phyloP scores from a whole-genome alignment of 371 early-diverging fungal genomes.

The Syncephalastrum contaminatum region DNA sequence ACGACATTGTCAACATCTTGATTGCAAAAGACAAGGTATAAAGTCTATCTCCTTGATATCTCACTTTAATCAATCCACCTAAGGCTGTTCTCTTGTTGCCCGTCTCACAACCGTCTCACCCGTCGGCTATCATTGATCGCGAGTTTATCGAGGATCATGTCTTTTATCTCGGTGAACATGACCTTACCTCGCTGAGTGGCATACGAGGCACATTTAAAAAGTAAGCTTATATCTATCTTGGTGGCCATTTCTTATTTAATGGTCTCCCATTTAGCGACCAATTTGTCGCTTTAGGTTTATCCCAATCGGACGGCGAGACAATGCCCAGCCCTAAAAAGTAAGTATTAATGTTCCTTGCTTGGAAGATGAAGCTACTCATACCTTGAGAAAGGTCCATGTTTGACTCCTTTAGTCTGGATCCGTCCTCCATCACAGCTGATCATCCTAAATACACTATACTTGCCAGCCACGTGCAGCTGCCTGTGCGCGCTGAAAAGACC shows the following conservation, averaged over 20 bases:
- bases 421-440: slow-evolving; percentile 71
- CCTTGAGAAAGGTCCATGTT: slow-evolving; percentile 22
- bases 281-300: slow-evolving; percentile 30
- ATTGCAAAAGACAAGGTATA: slow-evolving; percentile 28
- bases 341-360: background rate
- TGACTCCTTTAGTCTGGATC: slow-evolving; percentile 59
- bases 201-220: slow-evolving; percentile 45
- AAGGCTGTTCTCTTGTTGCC: slow-evolving; percentile 43
- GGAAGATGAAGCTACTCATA: background rate
- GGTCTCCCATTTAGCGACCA: slow-evolving; percentile 21
- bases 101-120: slow-evolving; percentile 44
- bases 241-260: background rate
- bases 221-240: slow-evolving; percentile 13
- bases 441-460: slow-evolving; percentile 44
- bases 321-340: slow-evolving; percentile 24
- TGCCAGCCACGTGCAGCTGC: slow-evolving; percentile 46
- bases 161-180: slow-evolving; percentile 24
- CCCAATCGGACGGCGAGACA: slow-evolving; percentile 26
- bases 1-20: slow-evolving; percentile 36
- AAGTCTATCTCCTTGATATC: slow-evolving; percentile 1
- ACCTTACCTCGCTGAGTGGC: slow-evolving; percentile 36
- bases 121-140: slow-evolving; percentile 43
- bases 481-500: slow-evolving; percentile 20
- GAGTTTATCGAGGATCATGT: slow-evolving; percentile 51
- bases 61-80: background rate